phyloP scores from a whole-genome alignment of 345 rosid genomes.

The Crucihimalaya himalaica region DNA sequence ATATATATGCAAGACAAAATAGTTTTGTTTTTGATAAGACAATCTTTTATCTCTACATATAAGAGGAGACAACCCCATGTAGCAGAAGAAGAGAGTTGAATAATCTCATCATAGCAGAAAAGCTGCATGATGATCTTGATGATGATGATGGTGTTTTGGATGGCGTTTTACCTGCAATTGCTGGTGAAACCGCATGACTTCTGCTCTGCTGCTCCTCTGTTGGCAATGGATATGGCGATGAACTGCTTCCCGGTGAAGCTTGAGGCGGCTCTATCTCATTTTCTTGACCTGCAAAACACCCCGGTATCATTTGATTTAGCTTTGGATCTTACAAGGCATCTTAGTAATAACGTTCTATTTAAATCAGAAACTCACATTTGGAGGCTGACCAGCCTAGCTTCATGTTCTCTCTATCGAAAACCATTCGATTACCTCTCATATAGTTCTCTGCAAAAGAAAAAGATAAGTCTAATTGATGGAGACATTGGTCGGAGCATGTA shows the following conservation, averaged over 20 bases:
- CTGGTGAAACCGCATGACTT: constrained; percentile 70
- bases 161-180: constrained; percentile 80
- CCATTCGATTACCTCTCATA: constrained; percentile 75
- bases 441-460: constrained; percentile 67
- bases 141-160: constrained; percentile 58
- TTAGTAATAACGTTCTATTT: neutral
- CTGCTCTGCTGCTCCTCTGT: constrained; percentile 69
- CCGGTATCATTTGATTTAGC: neutral
- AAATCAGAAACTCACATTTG: constrained; percentile 57
- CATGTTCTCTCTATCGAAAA: constrained; percentile 81
- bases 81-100: constrained; percentile 42
- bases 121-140: constrained; percentile 34
- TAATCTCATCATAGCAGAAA: constrained; percentile 38
- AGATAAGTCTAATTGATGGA: neutral
- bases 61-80: constrained; percentile 32
- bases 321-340: neutral
- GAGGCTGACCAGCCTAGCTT: constrained; percentile 86
- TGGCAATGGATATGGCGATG: constrained; percentile 60
- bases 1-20: constrained; percentile 19
- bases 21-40: constrained; percentile 28
- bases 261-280: constrained; percentile 44
- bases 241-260: constrained; percentile 49
- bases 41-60: constrained; percentile 26
- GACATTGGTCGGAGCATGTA: neutral
- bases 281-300: constrained; percentile 59